These are phyloP conservation scores for Periconia macrospinosa DNA, from an alignment of 2,329 filamentous ascomycete species.

Conservation along the genomic window DNA sequence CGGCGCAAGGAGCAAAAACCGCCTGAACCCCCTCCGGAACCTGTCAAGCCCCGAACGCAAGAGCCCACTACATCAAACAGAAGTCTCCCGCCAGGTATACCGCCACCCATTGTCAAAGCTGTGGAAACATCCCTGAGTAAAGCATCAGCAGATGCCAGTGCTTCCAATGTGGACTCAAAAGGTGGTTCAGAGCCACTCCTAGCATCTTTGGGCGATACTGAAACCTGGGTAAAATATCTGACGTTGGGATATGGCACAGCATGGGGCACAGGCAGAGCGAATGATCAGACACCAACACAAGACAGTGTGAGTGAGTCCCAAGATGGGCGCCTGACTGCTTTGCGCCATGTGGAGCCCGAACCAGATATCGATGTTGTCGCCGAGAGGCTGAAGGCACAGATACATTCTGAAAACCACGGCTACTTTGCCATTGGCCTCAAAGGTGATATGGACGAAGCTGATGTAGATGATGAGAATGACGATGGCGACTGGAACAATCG, in stretches of 20 bases:
- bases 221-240: constrained; percentile 55
- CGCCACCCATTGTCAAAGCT: constrained; percentile 50
- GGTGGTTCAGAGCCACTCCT: constrained; percentile 26
- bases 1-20: constrained; percentile 28
- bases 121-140: constrained; percentile 48
- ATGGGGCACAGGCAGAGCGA: constrained; percentile 36
- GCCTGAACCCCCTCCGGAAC: constrained; percentile 3
- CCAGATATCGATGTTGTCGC: constrained; percentile 54
- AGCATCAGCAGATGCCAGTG: constrained; percentile 44
- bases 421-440: constrained; percentile 70
- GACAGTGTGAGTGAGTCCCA: constrained; percentile 7
- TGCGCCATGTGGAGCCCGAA: constrained; percentile 41
- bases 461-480: constrained; percentile 49
- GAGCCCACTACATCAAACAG: constrained; percentile 2
- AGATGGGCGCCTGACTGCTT: constrained; percentile 21
- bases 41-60: background rate
- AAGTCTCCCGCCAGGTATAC: constrained; percentile 42
- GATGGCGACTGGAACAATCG: constrained; percentile 48
- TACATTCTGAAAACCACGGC: constrained; percentile 49
- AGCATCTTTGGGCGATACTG: constrained; percentile 47
- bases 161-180: constrained; percentile 15
- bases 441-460: constrained; percentile 61
- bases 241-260: constrained; percentile 51
- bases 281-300: background rate
- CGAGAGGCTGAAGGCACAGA: constrained; percentile 62